Base-by-base conservation (phyloP, 2,329 filamentous ascomycete species). In the Aspergillus ruber region DNA sequence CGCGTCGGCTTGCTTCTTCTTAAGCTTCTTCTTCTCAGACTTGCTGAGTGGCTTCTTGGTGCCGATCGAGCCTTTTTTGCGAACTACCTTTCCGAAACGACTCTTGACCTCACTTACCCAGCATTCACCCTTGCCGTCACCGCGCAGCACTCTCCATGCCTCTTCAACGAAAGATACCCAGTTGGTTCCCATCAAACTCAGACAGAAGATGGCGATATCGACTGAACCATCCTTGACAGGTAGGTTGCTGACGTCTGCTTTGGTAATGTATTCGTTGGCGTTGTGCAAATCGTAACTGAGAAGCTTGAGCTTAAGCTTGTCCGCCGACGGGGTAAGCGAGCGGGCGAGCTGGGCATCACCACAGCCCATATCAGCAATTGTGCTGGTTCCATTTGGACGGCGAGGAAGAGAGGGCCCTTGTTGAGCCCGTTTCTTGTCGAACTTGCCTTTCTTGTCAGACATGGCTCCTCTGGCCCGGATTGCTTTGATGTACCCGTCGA, bases 41-140 rank as follows among this genome's bases (percentile, higher is more conserved):
- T 70, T 72, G 50, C 65, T 75, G 55, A 65, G 66, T 43, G 57
- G 62, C 51, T 60, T 65, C 47, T 65, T 62, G 4, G 65, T 60
- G 23, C 65, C 66, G 21, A 67, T 68, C 46, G 66, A 60, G 54
- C 69, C 52, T 57, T 70, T 55, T 72, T 76, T 69, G 42, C 65
- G 61, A 13, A 50, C 69, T 3, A 82, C 76, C 40, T 82, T 78
- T 3, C 82, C 84, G 64, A 98, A 97, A 27, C 93, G 86, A 55
- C 83, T 88, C 74, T 97, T 97, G 71, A 98, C 96, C 73, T 98
- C 93, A 42, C 89, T 88, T 44, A 98, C 81, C 93, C 93, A 98
- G 46, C 95, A 83, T 74, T 98, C 93, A 56, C 93, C 72, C 53
- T 73, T 74, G 27, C 72, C 93, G 63, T 93, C 91, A 80, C 90